Conservation (phyloP, 768 basidiomycete species). For the Roridomyces roridus region DNA sequence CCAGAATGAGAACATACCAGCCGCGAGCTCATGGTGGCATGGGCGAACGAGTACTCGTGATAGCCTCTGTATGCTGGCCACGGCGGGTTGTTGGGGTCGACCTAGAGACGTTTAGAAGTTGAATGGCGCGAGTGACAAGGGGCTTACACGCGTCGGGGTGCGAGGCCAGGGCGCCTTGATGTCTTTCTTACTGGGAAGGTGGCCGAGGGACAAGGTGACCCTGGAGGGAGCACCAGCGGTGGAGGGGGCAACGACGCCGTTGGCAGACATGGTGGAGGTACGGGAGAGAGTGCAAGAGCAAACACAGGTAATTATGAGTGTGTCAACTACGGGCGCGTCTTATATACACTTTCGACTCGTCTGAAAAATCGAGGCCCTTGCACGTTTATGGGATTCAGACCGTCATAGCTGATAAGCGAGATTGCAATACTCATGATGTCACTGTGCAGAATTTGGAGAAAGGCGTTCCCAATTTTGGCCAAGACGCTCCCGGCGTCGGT, state of each 20-base stretch:
- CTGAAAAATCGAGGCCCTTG: too few relatives aligned
- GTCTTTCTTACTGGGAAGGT: conserved; percentile 75
- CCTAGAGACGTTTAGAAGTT: conserved; percentile 39
- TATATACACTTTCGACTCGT: neutral
- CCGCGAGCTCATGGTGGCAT: conserved; percentile 96
- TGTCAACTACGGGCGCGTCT: too few relatives aligned
- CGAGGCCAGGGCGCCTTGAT: conserved; percentile 77
- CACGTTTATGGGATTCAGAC: too few relatives aligned
- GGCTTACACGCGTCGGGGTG: conserved; percentile 59
- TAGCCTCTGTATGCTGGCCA: conserved; percentile 85
- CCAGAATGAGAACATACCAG: too few relatives aligned
- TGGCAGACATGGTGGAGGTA: conserved; percentile 8
- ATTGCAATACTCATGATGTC: too few relatives aligned
- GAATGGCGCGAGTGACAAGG: neutral
- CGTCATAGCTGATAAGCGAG: too few relatives aligned
- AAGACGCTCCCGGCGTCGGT: too few relatives aligned
- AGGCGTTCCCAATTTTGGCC: too few relatives aligned
- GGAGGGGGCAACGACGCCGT: conserved; percentile 25
- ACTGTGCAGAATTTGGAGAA: too few relatives aligned
- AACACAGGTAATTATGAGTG: too few relatives aligned
- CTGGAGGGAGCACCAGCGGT: conserved; percentile 53
- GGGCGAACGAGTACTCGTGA: conserved; percentile 82
- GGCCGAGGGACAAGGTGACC: conserved; percentile 76
- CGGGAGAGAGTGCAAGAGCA: too few relatives aligned
- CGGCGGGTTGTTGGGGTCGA: conserved; percentile 85